Base-by-base conservation (phyloP, 1,284 basidiomycete genomes). In the Lentinula novae-zelandiae region DNA sequence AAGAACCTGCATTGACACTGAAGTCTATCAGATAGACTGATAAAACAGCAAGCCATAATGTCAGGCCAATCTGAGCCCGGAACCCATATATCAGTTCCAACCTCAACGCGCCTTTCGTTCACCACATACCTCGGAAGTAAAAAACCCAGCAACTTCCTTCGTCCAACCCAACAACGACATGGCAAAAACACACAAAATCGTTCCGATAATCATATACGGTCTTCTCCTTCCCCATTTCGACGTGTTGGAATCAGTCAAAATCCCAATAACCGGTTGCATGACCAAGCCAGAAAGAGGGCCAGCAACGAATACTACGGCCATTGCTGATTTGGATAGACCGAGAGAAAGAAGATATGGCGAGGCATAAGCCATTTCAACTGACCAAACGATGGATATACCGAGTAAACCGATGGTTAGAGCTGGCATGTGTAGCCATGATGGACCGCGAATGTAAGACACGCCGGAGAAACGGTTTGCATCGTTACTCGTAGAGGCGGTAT, bases 21-120 rank as follows among this genome's bases (percentile, higher is more conserved):
- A 98, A 97, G 75, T 99, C 96, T 58, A 98, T 90, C 40, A 89
- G 79, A 69, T 93, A 97, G 56, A 99, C 92, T 2, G 95, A 81
- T 15, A 93, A 67, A 3, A 98, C 84, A 13, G 95, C 96, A 9
- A 97, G 79, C 65, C 80, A 83, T 54, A 96, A 85, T 1, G 90
- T 90, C 31, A 58, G n/a, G 5, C 38, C 27, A 40, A 36, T 31
- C 57, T 58, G 36, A 9, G 31, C 17, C 27, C 27, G 27, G 27
- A 22, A 22, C 22, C 22, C 3, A 42, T 42, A 27, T 13, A 13
- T 51, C 17, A 58, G 36, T 58, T 27, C 15, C n/a, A 49, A 48
- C 17, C 31, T 12, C 9, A 15, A 36, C 22, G 20, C 10, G 57
- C 22, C 17, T 53, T 15, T 38, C 17, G 12, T 3, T n/a, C 3